phyloP scores from a whole-genome alignment of 805 yeast species.

The Huiozyma naganishii region DNA sequence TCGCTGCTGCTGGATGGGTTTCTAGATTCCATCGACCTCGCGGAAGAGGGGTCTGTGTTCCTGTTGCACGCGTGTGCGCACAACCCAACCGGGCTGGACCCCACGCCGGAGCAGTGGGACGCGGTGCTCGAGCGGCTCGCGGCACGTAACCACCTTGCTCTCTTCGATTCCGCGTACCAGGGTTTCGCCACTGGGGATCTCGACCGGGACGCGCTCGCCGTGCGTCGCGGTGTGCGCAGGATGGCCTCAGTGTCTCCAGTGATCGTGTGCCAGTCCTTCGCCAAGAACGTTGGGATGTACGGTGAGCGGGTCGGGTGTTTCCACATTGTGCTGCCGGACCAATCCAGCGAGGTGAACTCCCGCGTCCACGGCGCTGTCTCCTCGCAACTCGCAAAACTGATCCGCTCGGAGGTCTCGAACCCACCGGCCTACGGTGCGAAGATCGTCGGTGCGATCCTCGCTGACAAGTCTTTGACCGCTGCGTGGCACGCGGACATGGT shows the following conservation, averaged over 20 bases:
- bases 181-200: slow-evolving; percentile 91
- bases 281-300: slow-evolving; percentile 92
- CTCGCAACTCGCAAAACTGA: slow-evolving; percentile 66
- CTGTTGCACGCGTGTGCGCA: slow-evolving; percentile 94
- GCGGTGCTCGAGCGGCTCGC: slow-evolving; percentile 53
- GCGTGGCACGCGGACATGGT: slow-evolving; percentile 82
- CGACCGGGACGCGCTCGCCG: slow-evolving; percentile 74
- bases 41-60: slow-evolving; percentile 69
- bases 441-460: slow-evolving; percentile 67
- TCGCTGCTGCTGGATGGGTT: slow-evolving; percentile 63
- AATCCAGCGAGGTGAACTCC: slow-evolving; percentile 23
- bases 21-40: slow-evolving; percentile 47
- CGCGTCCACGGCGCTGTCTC: slow-evolving; percentile 44
- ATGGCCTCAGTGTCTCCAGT: slow-evolving; percentile 44
- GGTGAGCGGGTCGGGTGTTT: slow-evolving; percentile 96
- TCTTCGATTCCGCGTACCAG: slow-evolving; percentile 94
- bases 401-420: slow-evolving; percentile 79
- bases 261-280: slow-evolving; percentile 86
- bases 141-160: slow-evolving; percentile 55
- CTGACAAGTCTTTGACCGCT: slow-evolving; percentile 48
- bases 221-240: slow-evolving; percentile 42
- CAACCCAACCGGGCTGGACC: slow-evolving; percentile 96
- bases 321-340: slow-evolving; percentile 53
- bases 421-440: slow-evolving; percentile 96
- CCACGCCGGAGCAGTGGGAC: slow-evolving; percentile 73